Base-by-base conservation (phyloP, 495 filamentous ascomycete species). In the Glonium stellatum region DNA sequence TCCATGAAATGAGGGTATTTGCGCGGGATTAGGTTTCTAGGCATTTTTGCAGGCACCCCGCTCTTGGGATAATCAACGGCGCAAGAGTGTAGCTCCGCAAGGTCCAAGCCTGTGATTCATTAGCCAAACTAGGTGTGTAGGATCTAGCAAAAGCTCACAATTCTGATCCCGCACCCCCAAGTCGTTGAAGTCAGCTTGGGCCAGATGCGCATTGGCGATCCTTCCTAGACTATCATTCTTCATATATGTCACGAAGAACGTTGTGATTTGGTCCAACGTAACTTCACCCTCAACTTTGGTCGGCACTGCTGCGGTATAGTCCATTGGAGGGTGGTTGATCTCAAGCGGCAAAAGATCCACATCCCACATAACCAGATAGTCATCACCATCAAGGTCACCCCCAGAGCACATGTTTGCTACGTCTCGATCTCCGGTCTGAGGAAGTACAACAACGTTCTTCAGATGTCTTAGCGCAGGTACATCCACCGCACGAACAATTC, bases 281-380 rank as follows among this genome's bases (percentile, higher is more conserved):
- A 96, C 87, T 18, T 82, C 74, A 4, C 79, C 72, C 6, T 80
- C 70, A 5, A 86, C 73, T 35, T 66, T 56, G 35, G 82, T 75
- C 15, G 77, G 75, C 15, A 73, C 70, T 3, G 80, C 77, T 1
- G 79, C 71, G 0, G 74, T 75, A 66, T 87, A 92, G 54, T 84
- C 75, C 89, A 96, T 95, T 0, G 92, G 86, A 1, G 77, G 70
- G 36, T 81, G 72, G 58, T 90, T 87, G 81, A 84, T 89, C 50
- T 86, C 75, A 0, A 57, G 46, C 1, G 90, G 91, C 25, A 92
- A 71, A 5, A 99, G 76, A 47, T 86, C 81, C 36, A 77, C 66
- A 64, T 99, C 91, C 93, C 93, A 99, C 37, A 97, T 88, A 19
- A 97, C 86, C 23, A 96, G 80, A 68, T 87, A 99, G 69, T 97